Evolutionary conservation across 1,139 yeast genomes (phyloP), one percentile per base, ranked within the genome.

Genomic region (Hemisphaericaspora lyxosophila): DNA sequence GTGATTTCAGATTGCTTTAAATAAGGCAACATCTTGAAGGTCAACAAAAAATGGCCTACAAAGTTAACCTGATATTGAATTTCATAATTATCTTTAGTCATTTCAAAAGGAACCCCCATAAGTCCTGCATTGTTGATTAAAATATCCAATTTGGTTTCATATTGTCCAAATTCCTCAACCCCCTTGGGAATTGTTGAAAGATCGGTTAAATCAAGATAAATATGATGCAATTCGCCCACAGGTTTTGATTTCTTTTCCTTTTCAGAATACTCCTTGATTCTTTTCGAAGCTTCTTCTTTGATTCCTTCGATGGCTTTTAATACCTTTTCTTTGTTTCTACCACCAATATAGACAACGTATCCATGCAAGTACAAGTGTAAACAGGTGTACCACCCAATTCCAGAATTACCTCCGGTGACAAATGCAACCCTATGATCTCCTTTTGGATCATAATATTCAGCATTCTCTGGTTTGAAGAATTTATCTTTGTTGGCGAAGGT

Each of bases 381-480:
- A 9, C 64, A 67, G 4, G 74, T 67, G 41, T 53, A 67, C 59
- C 55, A 70, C 14, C 77, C 76, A 36, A 70, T 65, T 11, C 77
- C 77, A 31, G 67, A 62, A 42, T 64, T 67, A 14, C 76, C 76
- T 3, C 75, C 76, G 5, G 76, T 70, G 20, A 71, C 55, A 13
- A 69, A 55, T 9, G 67, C 76, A n/a, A 67, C 67, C 36, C 71
- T 56, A 34, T 60, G 59, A 34, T 62, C 65, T n/a, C 34, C 41
- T 14, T 40, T 37, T 3, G 75, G 73, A 41, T 67, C 53, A 38
- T 54, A 48, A 47, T 62, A 70, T 4, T 67, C 63, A 19, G 62
- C 63, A 2, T 54, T 42, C 12, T 52, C 56, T 5, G 70, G 66
- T 30, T 62, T 40, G 33, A 33, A 55, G 24, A 44, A 49, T 12